Evolutionary conservation across 2,329 filamentous ascomycete genomes (phyloP).

Genomic region (Orbilia brochopaga): DNA sequence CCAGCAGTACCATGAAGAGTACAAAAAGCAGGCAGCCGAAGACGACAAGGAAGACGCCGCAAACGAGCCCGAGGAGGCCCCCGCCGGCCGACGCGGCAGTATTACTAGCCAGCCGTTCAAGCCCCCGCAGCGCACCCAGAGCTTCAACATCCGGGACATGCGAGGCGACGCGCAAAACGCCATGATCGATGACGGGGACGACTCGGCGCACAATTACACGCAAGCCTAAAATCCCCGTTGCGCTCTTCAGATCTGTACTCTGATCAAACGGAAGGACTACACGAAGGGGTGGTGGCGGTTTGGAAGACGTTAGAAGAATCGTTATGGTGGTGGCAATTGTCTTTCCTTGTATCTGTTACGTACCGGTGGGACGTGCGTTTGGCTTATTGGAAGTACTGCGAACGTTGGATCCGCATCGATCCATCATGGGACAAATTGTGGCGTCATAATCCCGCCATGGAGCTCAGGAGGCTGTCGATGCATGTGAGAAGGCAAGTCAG

Average conservation of each 20-base stretch:
- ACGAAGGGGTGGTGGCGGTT: not conserved
- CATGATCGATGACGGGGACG: slow-evolving; percentile 14
- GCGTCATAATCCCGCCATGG: not conserved
- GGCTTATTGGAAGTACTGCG: too few relatives aligned
- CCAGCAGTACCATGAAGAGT: slow-evolving; percentile 29
- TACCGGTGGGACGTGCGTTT: too few relatives aligned
- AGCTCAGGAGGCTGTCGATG: too few relatives aligned
- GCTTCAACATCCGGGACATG: slow-evolving; percentile 44
- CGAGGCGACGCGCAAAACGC: slow-evolving; percentile 34
- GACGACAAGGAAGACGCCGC: not conserved
- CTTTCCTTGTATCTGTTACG: not conserved
- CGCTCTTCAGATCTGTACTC: not conserved
- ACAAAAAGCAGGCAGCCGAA: slow-evolving; percentile 30
- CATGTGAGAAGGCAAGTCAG: too few relatives aligned
- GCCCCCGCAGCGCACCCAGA: slow-evolving; percentile 34
- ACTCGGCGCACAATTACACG: not conserved
- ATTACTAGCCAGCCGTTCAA: slow-evolving; percentile 44
- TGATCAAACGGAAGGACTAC: not conserved
- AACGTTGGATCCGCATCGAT: not conserved
- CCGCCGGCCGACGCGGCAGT: slow-evolving; percentile 23
- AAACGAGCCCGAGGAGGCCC: not conserved
- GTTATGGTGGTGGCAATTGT: not conserved
- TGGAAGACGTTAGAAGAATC: not conserved
- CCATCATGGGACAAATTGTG: slow-evolving; percentile 3
- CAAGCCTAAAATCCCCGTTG: not conserved